A percentile compares a stretch with the other conserved stretches of the same genome.
These are phyloP conservation scores for Brassica rapa DNA, from an alignment of 345 rosid genomes.

Conservation along the genomic window DNA sequence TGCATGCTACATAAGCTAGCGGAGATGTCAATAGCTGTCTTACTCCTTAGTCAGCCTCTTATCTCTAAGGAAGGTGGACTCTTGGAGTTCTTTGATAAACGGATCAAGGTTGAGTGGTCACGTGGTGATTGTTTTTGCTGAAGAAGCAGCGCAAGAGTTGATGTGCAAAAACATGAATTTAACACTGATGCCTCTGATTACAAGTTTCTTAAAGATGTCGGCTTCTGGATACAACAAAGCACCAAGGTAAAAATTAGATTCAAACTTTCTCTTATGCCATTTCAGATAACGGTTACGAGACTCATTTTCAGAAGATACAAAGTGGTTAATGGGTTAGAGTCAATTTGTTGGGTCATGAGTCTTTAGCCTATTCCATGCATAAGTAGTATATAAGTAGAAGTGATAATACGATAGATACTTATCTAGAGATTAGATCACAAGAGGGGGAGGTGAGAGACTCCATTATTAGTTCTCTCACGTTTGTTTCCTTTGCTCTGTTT, in stretches of 20 bases:
- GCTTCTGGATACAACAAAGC: slow-evolving; percentile 46
- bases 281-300: neutral
- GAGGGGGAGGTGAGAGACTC: no score
- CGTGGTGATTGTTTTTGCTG: slow-evolving; percentile 80
- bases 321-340: no score
- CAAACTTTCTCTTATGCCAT: neutral
- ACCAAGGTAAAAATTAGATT: neutral
- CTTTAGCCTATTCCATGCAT: no score
- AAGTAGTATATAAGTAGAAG: no score
- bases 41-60: slow-evolving; percentile 83
- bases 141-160: slow-evolving; percentile 77
- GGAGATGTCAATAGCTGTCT: slow-evolving; percentile 84
- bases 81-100: slow-evolving; percentile 58
- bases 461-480: no score
- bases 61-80: slow-evolving; percentile 82
- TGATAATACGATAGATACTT: no score
- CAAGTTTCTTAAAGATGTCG: slow-evolving; percentile 67
- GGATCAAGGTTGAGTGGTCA: slow-evolving; percentile 67
- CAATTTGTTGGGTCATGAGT: no score
- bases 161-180: slow-evolving; percentile 53
- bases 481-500: no score
- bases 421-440: no score
- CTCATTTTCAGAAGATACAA: no score
- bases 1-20: slow-evolving; percentile 82
- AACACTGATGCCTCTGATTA: slow-evolving; percentile 73